These are phyloP conservation scores for Cadophora gregata DNA, from an alignment of 2,329 filamentous ascomycete species.

Conservation along the genomic window DNA sequence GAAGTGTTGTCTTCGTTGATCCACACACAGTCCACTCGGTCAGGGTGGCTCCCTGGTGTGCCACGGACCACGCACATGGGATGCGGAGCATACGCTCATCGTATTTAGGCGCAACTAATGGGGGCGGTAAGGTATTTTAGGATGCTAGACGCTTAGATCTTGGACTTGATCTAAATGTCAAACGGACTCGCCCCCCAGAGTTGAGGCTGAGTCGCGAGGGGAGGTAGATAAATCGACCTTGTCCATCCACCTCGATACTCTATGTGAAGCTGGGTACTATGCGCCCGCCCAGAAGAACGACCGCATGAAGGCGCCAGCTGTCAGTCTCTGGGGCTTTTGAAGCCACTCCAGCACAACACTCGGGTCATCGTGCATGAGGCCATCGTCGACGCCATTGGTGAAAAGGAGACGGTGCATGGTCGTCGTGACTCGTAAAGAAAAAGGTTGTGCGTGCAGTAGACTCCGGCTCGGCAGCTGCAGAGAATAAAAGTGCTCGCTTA, in stretches of 20 bases:
- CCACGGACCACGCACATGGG: conserved; percentile 14
- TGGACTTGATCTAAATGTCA: background rate
- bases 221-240: background rate
- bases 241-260: conserved; percentile 8
- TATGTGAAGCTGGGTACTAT: background rate
- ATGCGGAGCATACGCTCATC: background rate
- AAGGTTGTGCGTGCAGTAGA: conserved; percentile 11
- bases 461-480: conserved; percentile 5
- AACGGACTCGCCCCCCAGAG: background rate
- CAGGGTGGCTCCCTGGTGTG: conserved; percentile 6
- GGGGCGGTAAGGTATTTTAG: background rate
- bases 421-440: conserved; percentile 5
- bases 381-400: conserved; percentile 5
- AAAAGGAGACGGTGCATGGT: too few species aligned
- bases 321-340: background rate
- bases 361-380: background rate
- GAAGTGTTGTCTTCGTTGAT: conserved; percentile 6
- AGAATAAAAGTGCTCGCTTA: conserved; percentile 2
- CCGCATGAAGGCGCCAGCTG: background rate
- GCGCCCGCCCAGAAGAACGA: background rate
- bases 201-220: conserved; percentile 3
- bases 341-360: background rate
- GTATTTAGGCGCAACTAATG: conserved; percentile 6
- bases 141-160: conserved; percentile 11
- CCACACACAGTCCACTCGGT: conserved; percentile 1